These are phyloP conservation scores for Spergularia bocconei DNA, from an alignment of 148 eudicot species.

Conservation along the genomic window DNA sequence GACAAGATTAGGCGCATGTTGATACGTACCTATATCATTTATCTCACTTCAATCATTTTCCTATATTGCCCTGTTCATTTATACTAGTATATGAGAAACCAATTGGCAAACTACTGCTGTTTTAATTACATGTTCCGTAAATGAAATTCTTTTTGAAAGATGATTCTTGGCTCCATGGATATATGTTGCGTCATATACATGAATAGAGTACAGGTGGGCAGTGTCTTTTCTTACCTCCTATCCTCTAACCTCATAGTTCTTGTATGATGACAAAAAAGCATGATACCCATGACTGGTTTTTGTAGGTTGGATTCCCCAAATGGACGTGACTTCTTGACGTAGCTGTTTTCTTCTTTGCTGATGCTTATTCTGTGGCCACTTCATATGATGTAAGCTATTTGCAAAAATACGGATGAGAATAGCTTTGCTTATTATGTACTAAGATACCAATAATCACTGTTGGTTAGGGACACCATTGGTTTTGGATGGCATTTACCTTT, in stretches of 20 bases:
- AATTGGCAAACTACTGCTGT: neutral
- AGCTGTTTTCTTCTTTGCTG: constrained; percentile 1
- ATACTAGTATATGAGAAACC: neutral
- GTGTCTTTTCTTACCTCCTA: neutral
- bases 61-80: neutral
- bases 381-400: constrained; percentile 13
- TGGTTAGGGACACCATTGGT: constrained; percentile 1
- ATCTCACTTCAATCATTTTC: neutral
- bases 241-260: constrained; percentile 10
- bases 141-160: constrained; percentile 1
- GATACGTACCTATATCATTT: neutral
- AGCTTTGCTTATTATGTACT: neutral
- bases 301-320: constrained; percentile 18
- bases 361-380: constrained; percentile 4
- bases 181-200: neutral
- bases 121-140: neutral
- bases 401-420: neutral
- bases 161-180: constrained; percentile 9
- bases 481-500: neutral
- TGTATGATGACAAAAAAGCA: constrained; percentile 7
- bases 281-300: constrained; percentile 5
- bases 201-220: neutral
- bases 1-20: neutral
- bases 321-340: constrained; percentile 11
- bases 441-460: neutral